phyloP scores from a whole-genome alignment of 306 rosid genomes.

The Ormosia semicastrata region DNA sequence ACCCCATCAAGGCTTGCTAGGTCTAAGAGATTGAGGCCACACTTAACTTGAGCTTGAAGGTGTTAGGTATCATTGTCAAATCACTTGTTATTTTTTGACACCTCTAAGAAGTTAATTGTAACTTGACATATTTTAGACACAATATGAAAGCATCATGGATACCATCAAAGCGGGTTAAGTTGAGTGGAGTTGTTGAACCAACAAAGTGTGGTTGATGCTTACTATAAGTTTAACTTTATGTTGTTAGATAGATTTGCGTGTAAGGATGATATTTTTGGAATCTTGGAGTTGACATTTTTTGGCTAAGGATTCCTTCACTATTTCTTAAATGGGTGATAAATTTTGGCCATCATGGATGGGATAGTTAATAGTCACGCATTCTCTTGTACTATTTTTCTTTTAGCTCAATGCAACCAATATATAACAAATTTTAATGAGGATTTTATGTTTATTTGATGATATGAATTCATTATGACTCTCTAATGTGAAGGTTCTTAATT shows the following conservation, averaged over 20 bases:
- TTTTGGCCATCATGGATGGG: conserved; percentile 11
- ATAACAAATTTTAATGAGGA: not conserved
- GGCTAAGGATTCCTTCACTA: not conserved
- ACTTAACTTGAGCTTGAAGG: not conserved
- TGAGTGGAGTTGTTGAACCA: not conserved
- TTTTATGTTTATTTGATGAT: no score
- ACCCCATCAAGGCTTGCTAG: conserved; percentile 11
- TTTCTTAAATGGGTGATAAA: not conserved
- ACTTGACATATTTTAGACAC: not conserved
- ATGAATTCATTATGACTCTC: no score
- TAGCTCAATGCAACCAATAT: not conserved
- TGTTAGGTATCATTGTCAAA: fast-evolving
- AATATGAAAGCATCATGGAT: not conserved
- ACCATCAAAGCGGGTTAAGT: not conserved
- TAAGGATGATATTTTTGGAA: not conserved
- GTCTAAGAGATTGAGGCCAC: not conserved
- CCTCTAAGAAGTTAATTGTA: not conserved
- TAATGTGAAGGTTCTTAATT: no score
- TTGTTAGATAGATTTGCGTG: not conserved
- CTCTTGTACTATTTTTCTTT: not conserved
- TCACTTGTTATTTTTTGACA: not conserved
- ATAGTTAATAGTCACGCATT: not conserved
- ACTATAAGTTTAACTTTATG: conserved; percentile 2
- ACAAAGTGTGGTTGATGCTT: conserved; percentile 21
- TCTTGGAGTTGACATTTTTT: not conserved